Evolutionary conservation across 305 asterid genomes (phyloP).

Genomic region (Rubia balearica): DNA sequence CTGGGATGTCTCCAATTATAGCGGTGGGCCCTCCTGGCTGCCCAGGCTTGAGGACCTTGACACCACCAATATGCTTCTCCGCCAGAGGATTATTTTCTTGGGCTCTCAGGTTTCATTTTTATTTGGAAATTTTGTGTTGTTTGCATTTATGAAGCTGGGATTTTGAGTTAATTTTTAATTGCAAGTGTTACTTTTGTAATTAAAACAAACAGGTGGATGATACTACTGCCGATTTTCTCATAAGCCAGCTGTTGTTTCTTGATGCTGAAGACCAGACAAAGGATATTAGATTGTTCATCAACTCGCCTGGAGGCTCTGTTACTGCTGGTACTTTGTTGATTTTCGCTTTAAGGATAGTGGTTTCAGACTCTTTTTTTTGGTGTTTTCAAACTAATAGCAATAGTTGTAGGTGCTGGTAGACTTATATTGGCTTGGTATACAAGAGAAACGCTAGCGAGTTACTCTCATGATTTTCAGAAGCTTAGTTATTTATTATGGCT

Average conservation of each 20-base stretch:
- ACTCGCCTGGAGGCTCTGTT: constrained; percentile 90
- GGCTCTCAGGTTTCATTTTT: constrained; percentile 54
- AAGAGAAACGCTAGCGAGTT: background rate
- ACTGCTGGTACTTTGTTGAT: constrained; percentile 58
- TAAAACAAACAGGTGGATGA: constrained; percentile 64
- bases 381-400: background rate
- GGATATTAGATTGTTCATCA: constrained; percentile 74
- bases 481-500: background rate
- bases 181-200: constrained; percentile 13
- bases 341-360: background rate
- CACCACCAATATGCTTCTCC: constrained; percentile 95
- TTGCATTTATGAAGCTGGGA: background rate
- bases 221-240: constrained; percentile 66
- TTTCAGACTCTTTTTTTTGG: background rate
- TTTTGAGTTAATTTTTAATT: background rate
- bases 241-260: constrained; percentile 74
- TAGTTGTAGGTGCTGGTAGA: background rate
- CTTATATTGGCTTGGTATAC: background rate
- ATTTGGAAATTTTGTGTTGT: background rate
- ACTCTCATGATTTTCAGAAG: background rate
- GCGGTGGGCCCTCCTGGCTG: constrained; percentile 70
- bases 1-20: constrained; percentile 55
- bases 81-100: constrained; percentile 84
- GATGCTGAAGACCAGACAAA: constrained; percentile 69
- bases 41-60: constrained; percentile 93